Evolutionary conservation across 148 eudicot species (phyloP).

Genomic region (Heliamphora exappendiculata): DNA sequence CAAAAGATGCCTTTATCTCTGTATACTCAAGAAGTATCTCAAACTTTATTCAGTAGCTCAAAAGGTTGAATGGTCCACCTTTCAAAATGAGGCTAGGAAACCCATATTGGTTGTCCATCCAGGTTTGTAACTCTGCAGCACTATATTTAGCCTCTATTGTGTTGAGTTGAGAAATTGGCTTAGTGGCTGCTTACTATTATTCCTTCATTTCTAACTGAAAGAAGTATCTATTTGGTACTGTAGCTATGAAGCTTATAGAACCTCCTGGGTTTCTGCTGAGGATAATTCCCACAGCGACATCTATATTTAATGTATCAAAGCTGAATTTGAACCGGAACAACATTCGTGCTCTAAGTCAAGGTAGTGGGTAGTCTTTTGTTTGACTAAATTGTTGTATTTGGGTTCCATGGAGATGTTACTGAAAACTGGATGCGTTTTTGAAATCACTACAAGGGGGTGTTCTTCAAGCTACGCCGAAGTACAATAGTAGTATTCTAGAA

Average conservation of each 20-base stretch:
- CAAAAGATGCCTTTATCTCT: slow-evolving; percentile 87
- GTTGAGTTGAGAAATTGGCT: not conserved
- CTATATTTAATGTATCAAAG: slow-evolving; percentile 53
- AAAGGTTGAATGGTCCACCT: slow-evolving; percentile 60
- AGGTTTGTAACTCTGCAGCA: slow-evolving; percentile 32
- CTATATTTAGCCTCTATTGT: not conserved
- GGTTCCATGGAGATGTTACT: not conserved
- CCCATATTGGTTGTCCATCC: slow-evolving; percentile 69
- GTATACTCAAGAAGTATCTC: slow-evolving; percentile 69
- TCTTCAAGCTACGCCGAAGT: slow-evolving; percentile 64
- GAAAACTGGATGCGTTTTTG: not conserved
- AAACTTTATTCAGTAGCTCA: slow-evolving; percentile 36
- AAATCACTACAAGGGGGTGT: slow-evolving; percentile 27
- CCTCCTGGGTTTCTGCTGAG: slow-evolving; percentile 43
- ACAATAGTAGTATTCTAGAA: slow-evolving; percentile 83
- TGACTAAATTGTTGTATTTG: slow-evolving; percentile 2
- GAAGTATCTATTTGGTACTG: slow-evolving; percentile 17
- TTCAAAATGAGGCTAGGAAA: slow-evolving; percentile 90
- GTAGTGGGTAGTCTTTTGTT: slow-evolving; percentile 25
- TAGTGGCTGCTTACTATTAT: not conserved
- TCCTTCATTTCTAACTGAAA: not conserved
- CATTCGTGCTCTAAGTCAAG: slow-evolving; percentile 56
- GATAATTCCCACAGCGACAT: slow-evolving; percentile 68
- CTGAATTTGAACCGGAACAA: slow-evolving; percentile 59
- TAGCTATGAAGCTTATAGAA: slow-evolving; percentile 34